Base-by-base conservation (phyloP, 306 rosid species). In the Pyrus communis region DNA sequence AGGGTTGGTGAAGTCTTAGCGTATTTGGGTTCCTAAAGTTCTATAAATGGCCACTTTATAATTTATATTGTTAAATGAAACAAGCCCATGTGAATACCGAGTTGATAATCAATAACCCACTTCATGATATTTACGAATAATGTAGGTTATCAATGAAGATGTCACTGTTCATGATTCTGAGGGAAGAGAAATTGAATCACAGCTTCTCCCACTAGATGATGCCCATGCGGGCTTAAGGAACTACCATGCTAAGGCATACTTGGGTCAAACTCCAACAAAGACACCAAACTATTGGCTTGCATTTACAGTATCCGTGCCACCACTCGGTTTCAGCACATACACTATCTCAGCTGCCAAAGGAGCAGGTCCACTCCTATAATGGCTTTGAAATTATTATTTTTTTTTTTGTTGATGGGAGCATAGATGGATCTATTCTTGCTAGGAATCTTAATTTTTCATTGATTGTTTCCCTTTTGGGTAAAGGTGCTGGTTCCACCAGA, bases 251-350 rank as follows among this genome's bases (percentile, higher is more conserved):
- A 82, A 81, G 84, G 91, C 91, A 52, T 85, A 87, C 75, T 75
- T 85, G 33, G 87, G 88, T 64, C 78, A 28, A 27, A 64, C 35
- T 54, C 87, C 85, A 60, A 64, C 80, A 30, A 78, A 79, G 83
- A 84, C 86, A 70, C 88, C 91, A 21, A 82, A 78, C 67, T 87
- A 77, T 77, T 85, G 84, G 88, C 87, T 87, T 65, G 88, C 83
- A 38, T 84, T 87, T 82, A 51, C 83, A 49, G 91, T 85, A 40
- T 80, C 88, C 12, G 79, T 85, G 40, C 88, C 88, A 7, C 88
- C 91, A 75, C 82, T 87, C 61, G 91, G 91, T 76, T 87, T 84
- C 85, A 84, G 82, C 84, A 80, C 84, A 30, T 87, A 85, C 72
- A 77, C 84, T 28, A 73, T 87, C 83, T 84, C 87, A 21, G 62